phyloP scores from a whole-genome alignment of 352 stramenopile genomes.

The Aphanomyces euteiches region DNA sequence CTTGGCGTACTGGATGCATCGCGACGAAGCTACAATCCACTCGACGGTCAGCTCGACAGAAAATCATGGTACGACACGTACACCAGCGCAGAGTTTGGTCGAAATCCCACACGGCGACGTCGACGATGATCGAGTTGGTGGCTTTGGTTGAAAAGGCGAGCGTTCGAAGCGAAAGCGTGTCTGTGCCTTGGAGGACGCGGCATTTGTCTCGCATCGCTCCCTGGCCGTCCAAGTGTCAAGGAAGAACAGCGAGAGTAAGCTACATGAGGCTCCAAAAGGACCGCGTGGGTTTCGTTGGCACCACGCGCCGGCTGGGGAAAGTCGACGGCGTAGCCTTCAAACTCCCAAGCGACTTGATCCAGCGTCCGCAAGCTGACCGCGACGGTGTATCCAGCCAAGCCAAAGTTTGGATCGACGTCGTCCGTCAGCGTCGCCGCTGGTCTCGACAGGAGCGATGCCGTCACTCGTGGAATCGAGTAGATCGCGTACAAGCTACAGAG shows the following conservation, averaged over 20 bases:
- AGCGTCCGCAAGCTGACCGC: slow-evolving; percentile 21
- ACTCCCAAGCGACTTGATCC: slow-evolving; percentile 12
- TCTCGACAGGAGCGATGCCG: slow-evolving; percentile 1
- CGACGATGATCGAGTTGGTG: slow-evolving; percentile 16
- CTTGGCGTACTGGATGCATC: slow-evolving; percentile 9
- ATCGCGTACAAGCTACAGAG: slow-evolving; percentile 18
- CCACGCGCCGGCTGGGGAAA: neutral
- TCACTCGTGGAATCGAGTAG: slow-evolving; percentile 11
- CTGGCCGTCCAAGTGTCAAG: neutral
- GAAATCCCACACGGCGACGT: slow-evolving; percentile 28
- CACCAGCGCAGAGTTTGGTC: slow-evolving; percentile 11
- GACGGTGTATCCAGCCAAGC: slow-evolving; percentile 26
- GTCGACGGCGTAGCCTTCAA: slow-evolving; percentile 24
- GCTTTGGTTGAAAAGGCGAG: slow-evolving; percentile 13
- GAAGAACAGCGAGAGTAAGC: neutral
- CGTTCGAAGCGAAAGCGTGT: slow-evolving; percentile 9
- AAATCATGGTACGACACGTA: slow-evolving; percentile 14
- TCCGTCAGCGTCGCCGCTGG: neutral
- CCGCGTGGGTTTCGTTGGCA: neutral
- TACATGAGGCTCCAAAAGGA: slow-evolving; percentile 11
- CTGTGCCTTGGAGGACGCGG: neutral
- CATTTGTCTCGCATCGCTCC: slow-evolving; percentile 11
- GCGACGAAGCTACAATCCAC: slow-evolving; percentile 7
- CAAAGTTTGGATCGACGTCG: slow-evolving; percentile 21
- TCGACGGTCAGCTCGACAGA: neutral